Evolutionary conservation across 495 filamentous ascomycete species (phyloP).

Genomic region (Penicillium coffeae): DNA sequence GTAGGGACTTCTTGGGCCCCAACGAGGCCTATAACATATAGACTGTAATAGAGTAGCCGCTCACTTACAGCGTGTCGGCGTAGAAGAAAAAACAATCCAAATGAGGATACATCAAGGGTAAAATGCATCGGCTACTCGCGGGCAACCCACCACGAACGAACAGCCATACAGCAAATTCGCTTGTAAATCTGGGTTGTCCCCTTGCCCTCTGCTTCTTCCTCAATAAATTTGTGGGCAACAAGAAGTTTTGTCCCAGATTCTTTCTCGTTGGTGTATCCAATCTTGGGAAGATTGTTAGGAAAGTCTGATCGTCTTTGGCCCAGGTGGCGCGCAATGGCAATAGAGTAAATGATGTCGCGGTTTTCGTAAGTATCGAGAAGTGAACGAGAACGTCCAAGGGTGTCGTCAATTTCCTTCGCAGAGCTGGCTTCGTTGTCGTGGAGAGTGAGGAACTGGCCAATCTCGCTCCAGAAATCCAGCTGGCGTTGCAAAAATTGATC

Average conservation of each 20-base stretch:
- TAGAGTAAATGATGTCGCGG: constrained; percentile 87
- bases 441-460: constrained; percentile 68
- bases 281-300: constrained; percentile 53
- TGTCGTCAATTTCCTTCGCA: constrained; percentile 59
- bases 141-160: constrained; percentile 51
- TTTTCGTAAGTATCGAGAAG: constrained; percentile 77
- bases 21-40: too few species aligned
- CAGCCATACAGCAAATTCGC: constrained; percentile 68
- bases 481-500: constrained; percentile 57
- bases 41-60: too few species aligned
- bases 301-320: constrained; percentile 64
- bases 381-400: constrained; percentile 56
- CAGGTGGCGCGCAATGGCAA: constrained; percentile 73
- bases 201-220: constrained; percentile 63
- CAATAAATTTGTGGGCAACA: constrained; percentile 78
- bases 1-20: neutral
- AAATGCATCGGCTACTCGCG: too few species aligned
- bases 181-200: constrained; percentile 80
- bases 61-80: too few species aligned
- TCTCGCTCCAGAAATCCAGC: constrained; percentile 73
- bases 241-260: constrained; percentile 69
- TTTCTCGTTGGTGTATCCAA: constrained; percentile 62
- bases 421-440: constrained; percentile 58
- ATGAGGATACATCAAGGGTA: too few species aligned
- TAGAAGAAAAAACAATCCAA: too few species aligned